A percentile compares a stretch with the other conserved stretches of the same genome.
These are phyloP conservation scores for Lepiota brunneoincarnata DNA, from an alignment of 768 basidiomycete species.

Conservation along the genomic window DNA sequence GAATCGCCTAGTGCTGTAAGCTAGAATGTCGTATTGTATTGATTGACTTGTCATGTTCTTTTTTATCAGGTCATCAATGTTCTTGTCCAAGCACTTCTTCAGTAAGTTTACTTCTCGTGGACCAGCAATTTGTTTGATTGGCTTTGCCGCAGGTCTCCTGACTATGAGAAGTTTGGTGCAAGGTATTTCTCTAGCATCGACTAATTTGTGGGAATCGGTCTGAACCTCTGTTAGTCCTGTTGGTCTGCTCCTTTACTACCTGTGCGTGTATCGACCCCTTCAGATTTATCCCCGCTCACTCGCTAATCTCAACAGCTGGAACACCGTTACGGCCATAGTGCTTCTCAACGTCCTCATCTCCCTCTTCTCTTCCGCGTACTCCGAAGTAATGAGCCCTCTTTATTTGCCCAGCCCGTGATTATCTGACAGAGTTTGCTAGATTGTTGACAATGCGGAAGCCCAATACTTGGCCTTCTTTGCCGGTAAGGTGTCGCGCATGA, in stretches of 20 bases:
- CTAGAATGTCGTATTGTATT: neutral
- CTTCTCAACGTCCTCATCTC: constrained; percentile 93
- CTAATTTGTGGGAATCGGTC: neutral
- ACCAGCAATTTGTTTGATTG: neutral
- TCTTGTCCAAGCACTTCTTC: constrained; percentile 78
- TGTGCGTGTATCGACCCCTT: constrained; percentile 42
- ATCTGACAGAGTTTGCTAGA: constrained; percentile 34
- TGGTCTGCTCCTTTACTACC: constrained; percentile 74
- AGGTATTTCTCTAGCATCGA: constrained; percentile 33
- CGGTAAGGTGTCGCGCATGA: constrained; percentile 80
- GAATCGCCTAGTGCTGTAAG: constrained; percentile 51
- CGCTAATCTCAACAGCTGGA: constrained; percentile 54
- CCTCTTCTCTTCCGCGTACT: constrained; percentile 91
- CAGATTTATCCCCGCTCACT: neutral
- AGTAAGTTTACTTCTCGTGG: constrained; percentile 40
- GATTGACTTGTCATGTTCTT: constrained; percentile 1
- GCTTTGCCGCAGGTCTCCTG: constrained; percentile 47
- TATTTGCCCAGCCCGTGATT: neutral
- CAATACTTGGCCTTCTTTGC: constrained; percentile 92
- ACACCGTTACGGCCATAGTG: constrained; percentile 76
- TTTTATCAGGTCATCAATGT: constrained; percentile 57
- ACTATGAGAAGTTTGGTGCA: constrained; percentile 54
- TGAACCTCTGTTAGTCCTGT: constrained; percentile 34
- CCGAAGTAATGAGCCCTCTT: constrained; percentile 55
- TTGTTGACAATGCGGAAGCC: constrained; percentile 82